Conservation (phyloP, 2,329 filamentous ascomycete species). For the Nigrospora osmanthi region DNA sequence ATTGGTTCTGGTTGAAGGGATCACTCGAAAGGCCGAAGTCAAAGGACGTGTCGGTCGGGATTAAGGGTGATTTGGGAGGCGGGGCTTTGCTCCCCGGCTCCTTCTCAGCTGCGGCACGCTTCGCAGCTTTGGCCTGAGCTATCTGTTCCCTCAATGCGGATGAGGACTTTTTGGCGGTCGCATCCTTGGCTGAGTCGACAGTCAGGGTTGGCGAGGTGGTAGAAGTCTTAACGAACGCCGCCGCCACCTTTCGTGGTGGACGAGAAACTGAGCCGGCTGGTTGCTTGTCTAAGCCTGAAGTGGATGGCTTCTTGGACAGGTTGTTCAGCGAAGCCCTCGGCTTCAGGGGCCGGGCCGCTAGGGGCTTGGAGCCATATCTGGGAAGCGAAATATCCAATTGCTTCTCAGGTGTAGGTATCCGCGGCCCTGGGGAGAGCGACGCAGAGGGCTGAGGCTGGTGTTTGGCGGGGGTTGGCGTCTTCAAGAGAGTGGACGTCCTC, state of each 20-base stretch:
- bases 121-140: conserved; percentile 82
- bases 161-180: conserved; percentile 56
- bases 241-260: conserved; percentile 29
- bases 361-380: conserved; percentile 37
- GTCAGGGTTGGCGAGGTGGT: conserved; percentile 28
- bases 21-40: conserved; percentile 54
- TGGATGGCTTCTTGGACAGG: conserved; percentile 47
- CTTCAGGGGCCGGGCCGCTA: conserved; percentile 37
- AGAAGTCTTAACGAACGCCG: conserved; percentile 29
- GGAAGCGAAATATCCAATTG: conserved; percentile 16
- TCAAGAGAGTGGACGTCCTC: conserved; percentile 23
- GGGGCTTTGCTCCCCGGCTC: too few species aligned
- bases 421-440: conserved; percentile 16
- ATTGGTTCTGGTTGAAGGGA: conserved; percentile 62
- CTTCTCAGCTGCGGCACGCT: conserved; percentile 38
- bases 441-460: conserved; percentile 19
- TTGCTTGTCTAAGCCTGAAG: conserved; percentile 29
- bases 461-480: conserved; percentile 20
- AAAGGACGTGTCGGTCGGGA: conserved; percentile 41
- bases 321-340: conserved; percentile 44
- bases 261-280: conserved; percentile 10
- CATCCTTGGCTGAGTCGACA: conserved; percentile 24
- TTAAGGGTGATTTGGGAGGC: conserved; percentile 21
- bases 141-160: conserved; percentile 81
- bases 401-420: conserved; percentile 32